Evolutionary conservation across 2,329 filamentous ascomycete genomes (phyloP), one percentile per base, ranked within the genome.

Genomic region (Parafenestella ontariensis): DNA sequence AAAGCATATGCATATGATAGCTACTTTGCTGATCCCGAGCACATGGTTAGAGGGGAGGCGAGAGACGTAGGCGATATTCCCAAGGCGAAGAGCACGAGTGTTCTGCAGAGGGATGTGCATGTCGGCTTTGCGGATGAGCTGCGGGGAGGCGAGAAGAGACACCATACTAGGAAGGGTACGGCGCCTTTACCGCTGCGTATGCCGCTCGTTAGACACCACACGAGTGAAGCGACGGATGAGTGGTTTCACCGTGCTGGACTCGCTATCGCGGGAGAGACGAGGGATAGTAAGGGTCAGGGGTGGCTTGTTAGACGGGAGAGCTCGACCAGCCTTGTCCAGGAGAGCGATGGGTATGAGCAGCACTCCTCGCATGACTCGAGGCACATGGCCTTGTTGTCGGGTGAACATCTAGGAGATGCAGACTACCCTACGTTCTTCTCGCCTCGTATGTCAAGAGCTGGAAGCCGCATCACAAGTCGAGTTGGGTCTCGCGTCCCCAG

Each of bases 211-310:
- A 59, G 67, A 37, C 65, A 74, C 48, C 71, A 74, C 47, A 74
- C 71, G 24, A 68, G 52, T 50, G 69, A 73, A 21, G 40, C 62
- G 1, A 65, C 62, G 46, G 78, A 84, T 45, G 83, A 84, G 67
- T 88, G 85, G 85, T 76, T 87, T 49, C 80, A 85, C 40, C 82
- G 85, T 47, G 82, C 85, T 0, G 84, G 84, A 2, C 77, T 85
- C 7, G 80, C 81, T 0, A 81, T 87, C 5, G 82, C 84, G 2
- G 81, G 82, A 4, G 80, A 84, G 18, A 81, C 84, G 5, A 77
- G 84, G 33, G 85, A 87, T 61, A 81, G 81, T 52, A 87, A 87
- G 61, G 85, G 85, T n/a, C 85, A 87, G 65, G 82, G 81, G 50
- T 87, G 85, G 85, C 77, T 87, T 3, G 76, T 78, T 2, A 81